Evolutionary conservation across 768 basidiomycete species (phyloP).

Genomic region (Trichaptum fuscoviolaceum): DNA sequence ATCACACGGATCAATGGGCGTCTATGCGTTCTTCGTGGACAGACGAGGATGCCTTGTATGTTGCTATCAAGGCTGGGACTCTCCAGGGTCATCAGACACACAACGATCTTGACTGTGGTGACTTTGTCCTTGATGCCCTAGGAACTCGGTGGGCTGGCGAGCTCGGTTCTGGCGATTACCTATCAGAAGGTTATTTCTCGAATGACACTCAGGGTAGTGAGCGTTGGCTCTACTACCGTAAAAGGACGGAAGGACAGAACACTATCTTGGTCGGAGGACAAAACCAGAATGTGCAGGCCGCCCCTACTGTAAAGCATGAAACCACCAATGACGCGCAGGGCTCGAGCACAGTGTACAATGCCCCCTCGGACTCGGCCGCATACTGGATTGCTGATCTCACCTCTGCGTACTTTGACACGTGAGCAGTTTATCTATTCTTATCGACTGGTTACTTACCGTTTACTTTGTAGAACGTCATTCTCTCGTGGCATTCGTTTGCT

Average conservation of each 20-base stretch:
- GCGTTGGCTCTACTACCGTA: conserved; percentile 93
- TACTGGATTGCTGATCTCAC: conserved; percentile 77
- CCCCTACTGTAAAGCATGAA: conserved; percentile 52
- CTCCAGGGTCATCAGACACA: conserved; percentile 86
- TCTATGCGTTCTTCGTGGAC: conserved; percentile 94
- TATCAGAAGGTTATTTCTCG: conserved; percentile 70
- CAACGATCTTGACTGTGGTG: conserved; percentile 90
- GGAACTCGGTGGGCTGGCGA: conserved; percentile 95
- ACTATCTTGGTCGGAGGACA: conserved; percentile 68
- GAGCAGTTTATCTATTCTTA: conserved; percentile 25
- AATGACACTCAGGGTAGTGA: conserved; percentile 60
- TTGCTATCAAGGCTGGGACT: conserved; percentile 85
- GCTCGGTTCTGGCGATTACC: conserved; percentile 85
- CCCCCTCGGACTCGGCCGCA: conserved; percentile 65
- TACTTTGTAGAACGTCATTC: conserved; percentile 51
- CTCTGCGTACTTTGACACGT: conserved; percentile 72
- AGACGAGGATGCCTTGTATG: conserved; percentile 72
- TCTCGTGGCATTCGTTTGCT: conserved; percentile 81
- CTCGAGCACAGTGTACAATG: conserved; percentile 71
- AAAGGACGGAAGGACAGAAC: conserved; percentile 97
- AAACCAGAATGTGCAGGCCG: conserved; percentile 77
- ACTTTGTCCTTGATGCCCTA: conserved; percentile 92
- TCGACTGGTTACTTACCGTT: background rate
- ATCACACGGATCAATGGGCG: conserved; percentile 73
- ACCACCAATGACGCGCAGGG: conserved; percentile 60